phyloP scores from a whole-genome alignment of 768 basidiomycete species.

The Cyclocybe aegerita region DNA sequence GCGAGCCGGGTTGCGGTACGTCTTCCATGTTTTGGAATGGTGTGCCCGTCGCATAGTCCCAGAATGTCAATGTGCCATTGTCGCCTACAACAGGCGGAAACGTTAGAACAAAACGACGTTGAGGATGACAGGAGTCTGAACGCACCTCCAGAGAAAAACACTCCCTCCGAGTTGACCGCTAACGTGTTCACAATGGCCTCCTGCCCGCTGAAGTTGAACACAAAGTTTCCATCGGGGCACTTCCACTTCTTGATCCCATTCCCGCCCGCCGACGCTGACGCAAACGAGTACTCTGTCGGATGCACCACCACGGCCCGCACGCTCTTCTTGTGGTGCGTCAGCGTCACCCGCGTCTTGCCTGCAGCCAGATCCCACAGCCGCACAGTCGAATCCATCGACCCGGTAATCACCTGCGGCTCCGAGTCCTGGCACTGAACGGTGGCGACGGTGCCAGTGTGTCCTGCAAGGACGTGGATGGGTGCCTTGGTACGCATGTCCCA shows the following conservation, averaged over 20 bases:
- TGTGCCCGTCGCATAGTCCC: slow-evolving; percentile 94
- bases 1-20: slow-evolving; percentile 93
- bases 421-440: slow-evolving; percentile 96
- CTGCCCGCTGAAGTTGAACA: slow-evolving; percentile 95
- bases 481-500: slow-evolving; percentile 99
- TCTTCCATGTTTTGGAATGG: slow-evolving; percentile 95
- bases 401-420: slow-evolving; percentile 97
- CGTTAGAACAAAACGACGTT: slow-evolving; percentile 1
- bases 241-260: slow-evolving; percentile 99
- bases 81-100: slow-evolving; percentile 54
- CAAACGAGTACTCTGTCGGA: slow-evolving; percentile 96
- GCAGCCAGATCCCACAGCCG: slow-evolving; percentile 98
- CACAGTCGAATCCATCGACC: slow-evolving; percentile 97
- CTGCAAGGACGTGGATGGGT: slow-evolving; percentile 88
- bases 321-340: slow-evolving; percentile 99
- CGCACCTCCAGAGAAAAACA: slow-evolving; percentile 94
- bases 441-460: slow-evolving; percentile 94
- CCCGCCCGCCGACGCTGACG: slow-evolving; percentile 93
- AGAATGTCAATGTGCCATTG: slow-evolving; percentile 87
- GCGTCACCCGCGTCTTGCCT: slow-evolving; percentile 92
- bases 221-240: slow-evolving; percentile 93
- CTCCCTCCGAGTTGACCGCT: slow-evolving; percentile 92
- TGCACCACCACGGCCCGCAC: slow-evolving; percentile 93
- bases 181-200: slow-evolving; percentile 98
- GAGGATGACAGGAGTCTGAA: slow-evolving; percentile 10